These are phyloP conservation scores for Polytolypa hystricis DNA, from an alignment of 2,329 filamentous ascomycete species.

Conservation along the genomic window DNA sequence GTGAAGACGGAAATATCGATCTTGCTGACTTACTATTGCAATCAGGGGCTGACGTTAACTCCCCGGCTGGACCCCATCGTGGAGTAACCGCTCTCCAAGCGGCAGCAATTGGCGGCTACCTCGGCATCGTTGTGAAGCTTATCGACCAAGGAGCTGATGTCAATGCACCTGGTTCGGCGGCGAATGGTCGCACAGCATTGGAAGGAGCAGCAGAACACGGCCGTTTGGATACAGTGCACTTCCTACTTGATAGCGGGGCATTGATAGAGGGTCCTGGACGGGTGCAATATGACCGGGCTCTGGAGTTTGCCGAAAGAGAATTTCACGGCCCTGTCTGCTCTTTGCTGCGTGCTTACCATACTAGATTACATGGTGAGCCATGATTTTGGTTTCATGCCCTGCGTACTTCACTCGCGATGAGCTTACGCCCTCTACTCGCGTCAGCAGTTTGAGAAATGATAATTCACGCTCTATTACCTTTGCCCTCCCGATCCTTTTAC, in stretches of 20 bases:
- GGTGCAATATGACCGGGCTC: slow-evolving; percentile 9
- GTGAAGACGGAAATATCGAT: slow-evolving; percentile 3
- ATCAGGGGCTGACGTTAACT: slow-evolving; percentile 10
- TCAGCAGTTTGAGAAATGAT: no score
- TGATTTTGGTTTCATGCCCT: no score
- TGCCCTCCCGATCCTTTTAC: no score
- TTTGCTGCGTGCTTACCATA: no score
- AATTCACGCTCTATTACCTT: no score
- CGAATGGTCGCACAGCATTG: slow-evolving; percentile 18
- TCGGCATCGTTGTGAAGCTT: slow-evolving; percentile 14
- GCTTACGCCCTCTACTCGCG: no score
- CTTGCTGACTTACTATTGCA: slow-evolving; percentile 2
- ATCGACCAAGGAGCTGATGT: slow-evolving; percentile 15
- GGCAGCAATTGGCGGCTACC: slow-evolving; percentile 16
- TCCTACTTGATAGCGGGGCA: slow-evolving; percentile 18
- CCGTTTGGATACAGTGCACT: slow-evolving; percentile 19
- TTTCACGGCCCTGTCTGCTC: no score
- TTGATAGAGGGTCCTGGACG: slow-evolving; percentile 7
- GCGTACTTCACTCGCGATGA: no score
- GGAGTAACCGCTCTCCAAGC: slow-evolving; percentile 20
- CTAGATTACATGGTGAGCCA: no score
- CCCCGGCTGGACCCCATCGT: not conserved
- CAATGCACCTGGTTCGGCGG: slow-evolving; percentile 12
- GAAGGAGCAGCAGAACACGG: slow-evolving; percentile 20
- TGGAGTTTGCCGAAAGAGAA: slow-evolving; percentile 11